These are phyloP conservation scores for Lipomyces yamadae DNA, from an alignment of 805 yeast genomes.

Conservation along the genomic window DNA sequence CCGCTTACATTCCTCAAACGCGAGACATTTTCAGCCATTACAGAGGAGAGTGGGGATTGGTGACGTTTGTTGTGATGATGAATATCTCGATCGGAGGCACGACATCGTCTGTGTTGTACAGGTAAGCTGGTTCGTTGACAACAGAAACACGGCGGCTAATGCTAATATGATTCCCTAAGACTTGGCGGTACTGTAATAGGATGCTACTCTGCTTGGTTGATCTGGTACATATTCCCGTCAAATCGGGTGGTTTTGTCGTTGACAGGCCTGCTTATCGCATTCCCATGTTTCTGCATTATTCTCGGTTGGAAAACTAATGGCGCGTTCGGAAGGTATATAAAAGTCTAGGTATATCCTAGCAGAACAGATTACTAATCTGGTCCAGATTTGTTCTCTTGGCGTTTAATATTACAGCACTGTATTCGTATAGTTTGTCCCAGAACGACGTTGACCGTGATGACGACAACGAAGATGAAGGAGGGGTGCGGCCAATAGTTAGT, in stretches of 20 bases:
- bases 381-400: constrained; percentile 65
- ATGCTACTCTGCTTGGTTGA: constrained; percentile 45
- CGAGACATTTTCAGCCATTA: constrained; percentile 61
- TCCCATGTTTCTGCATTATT: constrained; percentile 58
- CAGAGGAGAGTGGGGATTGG: constrained; percentile 85
- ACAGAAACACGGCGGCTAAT: background rate
- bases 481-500: constrained; percentile 65
- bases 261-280: constrained; percentile 51
- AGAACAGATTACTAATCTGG: constrained; percentile 55
- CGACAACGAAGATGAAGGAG: constrained; percentile 66
- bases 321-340: constrained; percentile 45
- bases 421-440: constrained; percentile 69
- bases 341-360: background rate
- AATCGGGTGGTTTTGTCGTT: constrained; percentile 59
- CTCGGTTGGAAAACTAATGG: constrained; percentile 64
- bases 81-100: constrained; percentile 86
- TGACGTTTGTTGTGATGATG: constrained; percentile 83
- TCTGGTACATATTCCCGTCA: constrained; percentile 63
- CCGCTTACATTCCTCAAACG: constrained; percentile 68
- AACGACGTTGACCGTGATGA: constrained; percentile 56
- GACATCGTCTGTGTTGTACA: constrained; percentile 67
- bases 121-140: constrained; percentile 49
- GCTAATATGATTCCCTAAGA: constrained; percentile 36
- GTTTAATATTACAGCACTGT: constrained; percentile 76
- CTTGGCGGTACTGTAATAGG: constrained; percentile 78